Conservation (phyloP, 2,329 filamentous ascomycete species). For the Paraconiothyrium sp. region DNA sequence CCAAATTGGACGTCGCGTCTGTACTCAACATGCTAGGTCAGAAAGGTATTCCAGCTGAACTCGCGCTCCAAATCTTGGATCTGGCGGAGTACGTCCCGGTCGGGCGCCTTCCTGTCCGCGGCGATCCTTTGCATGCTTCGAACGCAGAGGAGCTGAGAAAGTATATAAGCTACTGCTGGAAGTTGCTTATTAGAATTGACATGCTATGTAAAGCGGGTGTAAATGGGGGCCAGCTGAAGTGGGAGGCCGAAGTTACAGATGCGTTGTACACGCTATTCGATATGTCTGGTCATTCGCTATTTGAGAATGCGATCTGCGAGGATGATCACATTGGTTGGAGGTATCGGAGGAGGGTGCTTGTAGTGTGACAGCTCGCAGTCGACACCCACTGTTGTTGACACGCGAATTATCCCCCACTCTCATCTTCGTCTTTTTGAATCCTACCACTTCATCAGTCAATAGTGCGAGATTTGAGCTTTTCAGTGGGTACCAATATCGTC, state of each 20-base stretch:
- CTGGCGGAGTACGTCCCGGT: constrained; percentile 16
- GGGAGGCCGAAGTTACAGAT: constrained; percentile 3
- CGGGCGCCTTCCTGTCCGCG: constrained; percentile 6
- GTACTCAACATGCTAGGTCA: constrained; percentile 17
- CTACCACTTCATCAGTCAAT: too few relatives aligned
- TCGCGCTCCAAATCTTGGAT: constrained; percentile 20
- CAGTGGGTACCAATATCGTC: too few relatives aligned
- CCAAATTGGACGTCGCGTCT: constrained; percentile 8
- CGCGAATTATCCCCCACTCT: too few relatives aligned
- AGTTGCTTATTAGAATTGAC: not conserved
- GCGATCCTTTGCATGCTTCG: constrained; percentile 19
- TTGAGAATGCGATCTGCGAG: not conserved
- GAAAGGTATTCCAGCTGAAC: constrained; percentile 19
- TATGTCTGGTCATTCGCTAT: not conserved
- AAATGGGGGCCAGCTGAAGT: constrained; percentile 8
- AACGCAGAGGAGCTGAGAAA: constrained; percentile 22
- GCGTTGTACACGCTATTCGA: constrained; percentile 1
- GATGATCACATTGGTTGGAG: not conserved
- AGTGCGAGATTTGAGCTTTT: too few relatives aligned
- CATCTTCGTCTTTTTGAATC: too few relatives aligned
- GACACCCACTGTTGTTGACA: too few relatives aligned
- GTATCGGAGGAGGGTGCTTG: not conserved
- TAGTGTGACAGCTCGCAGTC: not conserved
- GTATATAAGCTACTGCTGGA: constrained; percentile 19
- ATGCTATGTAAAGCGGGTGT: constrained; percentile 11